Base-by-base conservation (phyloP, 208 protist species). In the Trypanosoma cruzi region DNA sequence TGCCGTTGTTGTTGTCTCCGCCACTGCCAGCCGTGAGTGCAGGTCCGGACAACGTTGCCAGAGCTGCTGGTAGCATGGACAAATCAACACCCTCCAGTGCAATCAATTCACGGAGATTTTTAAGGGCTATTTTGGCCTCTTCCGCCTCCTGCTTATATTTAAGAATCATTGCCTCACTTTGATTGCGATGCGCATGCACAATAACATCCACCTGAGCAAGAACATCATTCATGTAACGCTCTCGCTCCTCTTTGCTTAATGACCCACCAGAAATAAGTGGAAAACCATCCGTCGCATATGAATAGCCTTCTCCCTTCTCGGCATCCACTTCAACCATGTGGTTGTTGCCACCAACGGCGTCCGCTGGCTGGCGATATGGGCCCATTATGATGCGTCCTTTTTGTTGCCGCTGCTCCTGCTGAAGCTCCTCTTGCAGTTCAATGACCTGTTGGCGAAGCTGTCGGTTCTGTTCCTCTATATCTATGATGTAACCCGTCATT, bases 111-210 rank as follows among this genome's bases (percentile, higher is more conserved):
- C 73, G 66, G 13, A 78, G 66, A 20, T 64, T 16, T 54, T 55
- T 49, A 31, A 78, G 55, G n/a, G 61, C 64, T 20, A 50, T 7
- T 48, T 68, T 68, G 13, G 65, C 65, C 2, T 6, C 13, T n/a
- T 78, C 65, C 6, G 73, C 73, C 50, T 78, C 58, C 18, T 60
- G 28, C 29, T 71, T 78, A 57, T 78, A 78, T 32, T 68, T 50
- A 20, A 69, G 66, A 44, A 78, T 66, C 20, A 71, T 64, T 20
- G 55, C 32, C 40, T 57, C 57, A 22, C 49, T 66, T n/a, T 78
- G 48, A 49, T 70, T 71, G 34, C 62, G 59, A 63, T 78, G 73
- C 10, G 73, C 73, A 16, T 71, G 52, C 8, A 78, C 66, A 58
- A 73, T 36, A 26, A 42, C 22, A 46, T 78, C 73, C 46, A 73